Evolutionary conservation across 2,329 filamentous ascomycete genomes (phyloP), one percentile per base, ranked within the genome.

Genomic region (Chaetomium sp.): DNA sequence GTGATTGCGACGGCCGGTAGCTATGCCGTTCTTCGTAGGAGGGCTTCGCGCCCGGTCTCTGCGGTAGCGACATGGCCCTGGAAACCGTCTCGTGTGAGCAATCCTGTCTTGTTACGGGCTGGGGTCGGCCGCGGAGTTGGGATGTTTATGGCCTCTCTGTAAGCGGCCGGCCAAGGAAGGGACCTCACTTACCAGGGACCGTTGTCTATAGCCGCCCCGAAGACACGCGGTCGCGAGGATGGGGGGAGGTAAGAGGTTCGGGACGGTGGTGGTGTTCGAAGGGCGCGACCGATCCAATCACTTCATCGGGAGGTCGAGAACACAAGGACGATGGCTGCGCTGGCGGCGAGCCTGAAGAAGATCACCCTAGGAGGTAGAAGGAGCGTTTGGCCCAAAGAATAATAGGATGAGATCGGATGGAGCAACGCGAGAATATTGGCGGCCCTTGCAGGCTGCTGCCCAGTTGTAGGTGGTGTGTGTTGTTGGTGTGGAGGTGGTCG

Each of bases 1-100:
- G 82, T 53, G 84, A 82, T 33, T 82, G 79, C 44, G 87, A 86
- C 61, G 85, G 83, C 64, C 86, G 80, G 70, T 88, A 89, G 56
- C 81, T 75, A 66, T 76, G 79, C 65, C 80, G 78, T 58, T 82
- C 79, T 63, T 86, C 82, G 65, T 79, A 80, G 54, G 77, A 77
- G 59, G 84, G 79, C 63, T 76, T 79, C 63, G 79, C 79, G 67
- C 84, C 82, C 56, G 87, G 87, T 70, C 86, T 79, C 69, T 81
- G 76, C 60, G 81, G 80, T 62, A 82, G 77, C 72, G 81, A 82
- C 82, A 86, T 85, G 67, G 65, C 74, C 68, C 74, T 77, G 60
- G 27, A 11, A 42, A 41, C 19, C n/a, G 36, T 46, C 33, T 27
- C 36, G 32, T n/a, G 62, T 68, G 60, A 67, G 66, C 56, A 42